Evolutionary conservation across 257 asterid genomes (phyloP).

Genomic region (Petunia axillaris): DNA sequence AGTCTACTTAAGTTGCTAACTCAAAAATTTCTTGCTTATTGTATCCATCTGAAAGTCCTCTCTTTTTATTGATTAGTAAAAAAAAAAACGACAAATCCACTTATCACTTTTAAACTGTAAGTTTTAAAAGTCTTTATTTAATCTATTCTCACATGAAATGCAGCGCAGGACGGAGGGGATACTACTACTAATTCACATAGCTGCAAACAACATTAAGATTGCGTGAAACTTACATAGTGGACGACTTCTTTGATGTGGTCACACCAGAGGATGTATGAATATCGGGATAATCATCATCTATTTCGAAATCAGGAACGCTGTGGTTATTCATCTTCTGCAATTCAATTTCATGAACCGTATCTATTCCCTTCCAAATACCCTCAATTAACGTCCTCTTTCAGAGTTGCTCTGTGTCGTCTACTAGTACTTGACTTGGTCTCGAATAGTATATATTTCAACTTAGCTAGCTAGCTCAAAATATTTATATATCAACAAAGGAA

Average conservation of each 20-base stretch:
- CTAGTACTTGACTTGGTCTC: neutral
- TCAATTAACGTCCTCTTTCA: neutral
- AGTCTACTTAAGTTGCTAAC: neutral
- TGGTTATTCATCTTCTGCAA: conserved; percentile 23
- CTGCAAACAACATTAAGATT: no score
- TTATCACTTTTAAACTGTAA: no score
- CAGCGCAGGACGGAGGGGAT: neutral
- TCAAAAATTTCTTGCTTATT: neutral
- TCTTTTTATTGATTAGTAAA: no score
- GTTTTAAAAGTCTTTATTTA: no score
- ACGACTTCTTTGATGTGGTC: conserved; percentile 28
- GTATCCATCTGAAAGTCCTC: neutral
- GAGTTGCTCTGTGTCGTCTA: neutral
- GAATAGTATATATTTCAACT: neutral
- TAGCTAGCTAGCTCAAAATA: neutral
- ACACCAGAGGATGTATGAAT: conserved; percentile 24
- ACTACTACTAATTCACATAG: no score
- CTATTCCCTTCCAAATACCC: no score
- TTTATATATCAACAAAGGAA: no score
- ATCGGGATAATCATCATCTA: conserved; percentile 24
- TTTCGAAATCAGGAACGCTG: conserved; percentile 30
- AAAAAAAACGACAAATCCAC: no score
- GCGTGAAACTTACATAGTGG: conserved; percentile 21
- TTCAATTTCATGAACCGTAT: neutral
- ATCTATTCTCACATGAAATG: no score